Percentiles rank a stretch among this genome's conserved stretches.
These are phyloP conservation scores for Claviceps citrina DNA, from an alignment of 2,329 filamentous ascomycete genomes.

Conservation along the genomic window DNA sequence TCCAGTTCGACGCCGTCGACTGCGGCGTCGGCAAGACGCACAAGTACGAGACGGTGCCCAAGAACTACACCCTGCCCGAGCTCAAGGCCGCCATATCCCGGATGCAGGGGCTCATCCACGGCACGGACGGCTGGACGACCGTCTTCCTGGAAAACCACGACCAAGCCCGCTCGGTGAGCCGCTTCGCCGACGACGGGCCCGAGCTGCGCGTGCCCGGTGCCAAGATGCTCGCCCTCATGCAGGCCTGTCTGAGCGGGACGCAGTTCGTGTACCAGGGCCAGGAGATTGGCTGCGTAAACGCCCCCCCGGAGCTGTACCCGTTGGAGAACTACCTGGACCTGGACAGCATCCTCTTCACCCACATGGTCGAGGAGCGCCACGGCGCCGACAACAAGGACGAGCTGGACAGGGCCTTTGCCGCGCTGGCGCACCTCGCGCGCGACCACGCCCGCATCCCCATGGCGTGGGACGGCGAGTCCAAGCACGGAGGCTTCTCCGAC, in stretches of 20 bases:
- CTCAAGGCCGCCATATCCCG: constrained; percentile 32
- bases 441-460: constrained; percentile 55
- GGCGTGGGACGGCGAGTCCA: constrained; percentile 37
- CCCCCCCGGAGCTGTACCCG: constrained; percentile 41
- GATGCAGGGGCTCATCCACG: constrained; percentile 36
- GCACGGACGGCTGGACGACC: constrained; percentile 46
- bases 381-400: constrained; percentile 16
- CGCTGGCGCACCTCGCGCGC: constrained; percentile 24
- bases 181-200: constrained; percentile 35
- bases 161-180: constrained; percentile 41
- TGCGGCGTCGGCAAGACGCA: constrained; percentile 37
- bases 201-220: constrained; percentile 32
- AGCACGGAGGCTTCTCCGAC: constrained; percentile 21
- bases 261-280: constrained; percentile 54
- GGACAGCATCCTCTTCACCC: constrained; percentile 29
- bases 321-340: constrained; percentile 37
- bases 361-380: constrained; percentile 16
- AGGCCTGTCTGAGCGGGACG: constrained; percentile 39
- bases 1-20: constrained; percentile 51
- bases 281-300: constrained; percentile 49
- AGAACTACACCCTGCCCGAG: constrained; percentile 30
- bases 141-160: constrained; percentile 53
- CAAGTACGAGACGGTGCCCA: constrained; percentile 34
- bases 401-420: constrained; percentile 20
- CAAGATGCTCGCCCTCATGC: constrained; percentile 43